Evolutionary conservation across 129 eudicot species (phyloP), one percentile per base, ranked within the genome.

Genomic region (Logfia minima): DNA sequence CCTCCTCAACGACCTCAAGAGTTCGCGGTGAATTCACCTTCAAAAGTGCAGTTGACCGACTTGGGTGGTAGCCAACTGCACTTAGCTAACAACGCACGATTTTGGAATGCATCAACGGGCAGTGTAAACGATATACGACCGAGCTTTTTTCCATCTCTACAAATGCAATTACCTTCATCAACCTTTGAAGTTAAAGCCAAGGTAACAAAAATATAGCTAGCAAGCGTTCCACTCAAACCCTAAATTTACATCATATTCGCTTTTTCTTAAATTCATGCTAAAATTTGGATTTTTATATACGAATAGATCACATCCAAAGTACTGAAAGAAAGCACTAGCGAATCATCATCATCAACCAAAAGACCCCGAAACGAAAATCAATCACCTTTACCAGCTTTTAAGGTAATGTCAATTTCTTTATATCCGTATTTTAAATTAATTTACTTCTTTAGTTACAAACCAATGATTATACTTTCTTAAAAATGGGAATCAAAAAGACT

Each of bases 381-480:
- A 65, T 79, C 98, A 19, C 77, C 96, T 81, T 82, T 91, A 86
- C 97, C 96, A 79, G 88, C 98, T 78, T 88, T 86, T 76, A 80
- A 94, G 96, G 98, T 94, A 71, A 21, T 48, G 58, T 65, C 75
- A 39, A 32, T 78, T 51, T 67, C 53, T 67, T 67, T 74, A n/a
- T 19, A 32, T 71, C 61, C 67, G 22, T 19, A 19, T 2, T 13
- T 59, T 74, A 59, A 9, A 41, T 41, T 74, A 13, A 35, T 31
- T 28, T 17, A 51, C 16, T 48, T 16, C 32, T 35, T 29, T 74
- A 28, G 53, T 62, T 58, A 74, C 39, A 74, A 18, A 60, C 43
- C 68, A 28, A 59, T 4, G 29, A 37, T 23, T 39, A 35, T 17
- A 59, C 35, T 74, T 32, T 23, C 45, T 52, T 13, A 18, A 14